Evolutionary conservation across 2,329 filamentous ascomycete genomes (phyloP), one percentile per base, ranked within the genome.

Genomic region (Ophiostoma fasciatum): DNA sequence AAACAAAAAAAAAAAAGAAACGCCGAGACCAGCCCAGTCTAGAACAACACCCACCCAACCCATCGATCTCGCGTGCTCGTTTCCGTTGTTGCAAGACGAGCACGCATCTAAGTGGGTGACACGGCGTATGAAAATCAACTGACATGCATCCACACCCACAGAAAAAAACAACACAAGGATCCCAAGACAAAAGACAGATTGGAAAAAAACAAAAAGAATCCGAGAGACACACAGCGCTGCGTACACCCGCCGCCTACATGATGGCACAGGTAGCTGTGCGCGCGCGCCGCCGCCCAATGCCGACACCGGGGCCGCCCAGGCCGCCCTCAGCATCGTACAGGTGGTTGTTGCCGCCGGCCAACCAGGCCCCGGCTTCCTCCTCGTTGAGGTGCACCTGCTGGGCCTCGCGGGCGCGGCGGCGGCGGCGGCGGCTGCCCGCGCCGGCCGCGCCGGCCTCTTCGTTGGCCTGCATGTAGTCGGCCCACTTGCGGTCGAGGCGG

Each of bases 401-500:
- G 5, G 85, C 84, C 53, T 93, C 83, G 31, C 87, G 69, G 2
- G 83, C 83, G 40, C 87, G 68, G 33, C 85, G 68, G 44, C 85
- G 66, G 40, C 87, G 64, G 36, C 85, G 65, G 36, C 85, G 66
- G 3, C 69, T 63, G 6, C 80, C 75, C 1, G 67, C 68, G 2
- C 78, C 83, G 3, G 61, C 64, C 3, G 71, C 70, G 3, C 78
- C 81, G 0, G 81, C 82, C 53, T 94, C 88, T 55, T 94, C 84
- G 34, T 73, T 82, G 13, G 82, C 77, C 59, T 92, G 82, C 85
- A 94, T 94, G 55, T 84, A 93, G 37, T 92, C 81, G 0, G 80
- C 79, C 88, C 88, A 96, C 54, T 88, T 92, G 44, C 77, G 69
- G 62, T 94, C 87, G 15, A 96, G 64, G n/a, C 82, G 66, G 26